These are phyloP conservation scores for Ceratobasidium sp. DNA, from an alignment of 1,284 basidiomycete genomes.

Conservation along the genomic window DNA sequence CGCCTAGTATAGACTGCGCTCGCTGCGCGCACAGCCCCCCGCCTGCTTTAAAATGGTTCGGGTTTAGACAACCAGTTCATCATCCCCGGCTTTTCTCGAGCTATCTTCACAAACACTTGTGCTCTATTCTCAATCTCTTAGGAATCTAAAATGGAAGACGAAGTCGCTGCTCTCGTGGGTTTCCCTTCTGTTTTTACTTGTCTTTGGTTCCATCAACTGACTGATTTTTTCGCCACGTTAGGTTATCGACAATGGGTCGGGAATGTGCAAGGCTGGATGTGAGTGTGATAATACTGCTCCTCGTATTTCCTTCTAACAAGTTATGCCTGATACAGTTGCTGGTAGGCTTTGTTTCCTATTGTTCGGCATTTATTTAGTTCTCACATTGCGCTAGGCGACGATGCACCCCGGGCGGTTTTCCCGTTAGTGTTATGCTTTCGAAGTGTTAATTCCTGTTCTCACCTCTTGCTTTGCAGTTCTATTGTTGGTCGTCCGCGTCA, in stretches of 20 bases:
- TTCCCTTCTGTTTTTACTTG: background rate
- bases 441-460: background rate
- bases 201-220: background rate
- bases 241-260: conserved; percentile 90
- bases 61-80: background rate
- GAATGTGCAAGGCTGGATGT: conserved; percentile 96
- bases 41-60: background rate
- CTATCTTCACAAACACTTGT: background rate
- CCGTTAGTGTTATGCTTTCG: conserved; percentile 63
- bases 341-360: conserved; percentile 46
- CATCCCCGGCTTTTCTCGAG: background rate
- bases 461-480: conserved; percentile 64
- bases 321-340: conserved; percentile 49
- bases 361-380: background rate
- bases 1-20: conserved; percentile 22
- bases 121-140: background rate
- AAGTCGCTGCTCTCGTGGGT: conserved; percentile 65
- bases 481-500: conserved; percentile 94
- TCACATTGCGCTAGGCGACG: conserved; percentile 64
- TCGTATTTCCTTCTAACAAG: conserved; percentile 51
- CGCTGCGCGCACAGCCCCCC: conserved; percentile 37
- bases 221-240: conserved; percentile 47
- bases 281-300: conserved; percentile 56
- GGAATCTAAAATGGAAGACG: conserved; percentile 60
- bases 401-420: conserved; percentile 78